These are phyloP conservation scores for Malus hybrid DNA, from an alignment of 331 rosid genomes.

Conservation along the genomic window DNA sequence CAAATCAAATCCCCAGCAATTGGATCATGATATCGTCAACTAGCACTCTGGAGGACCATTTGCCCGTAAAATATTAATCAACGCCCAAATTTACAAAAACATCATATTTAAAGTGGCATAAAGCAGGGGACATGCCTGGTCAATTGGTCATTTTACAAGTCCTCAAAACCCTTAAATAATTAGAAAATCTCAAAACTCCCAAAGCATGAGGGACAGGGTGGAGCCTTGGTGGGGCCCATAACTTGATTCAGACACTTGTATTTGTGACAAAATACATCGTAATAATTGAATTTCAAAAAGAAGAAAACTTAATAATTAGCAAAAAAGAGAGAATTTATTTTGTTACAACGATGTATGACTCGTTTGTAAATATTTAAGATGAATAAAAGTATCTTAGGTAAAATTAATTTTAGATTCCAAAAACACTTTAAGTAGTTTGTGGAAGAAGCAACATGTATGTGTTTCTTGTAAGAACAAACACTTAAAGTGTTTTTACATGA, in stretches of 20 bases:
- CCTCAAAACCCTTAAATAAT: slow-evolving; percentile 6
- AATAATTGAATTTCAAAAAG: slow-evolving; percentile 21
- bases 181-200: slow-evolving; percentile 4
- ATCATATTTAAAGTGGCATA: background rate
- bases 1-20: background rate
- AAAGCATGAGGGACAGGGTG: slow-evolving; percentile 32
- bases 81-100: background rate
- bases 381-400: too few species aligned
- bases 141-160: background rate
- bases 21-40: slow-evolving; percentile 11
- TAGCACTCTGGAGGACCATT: slow-evolving; percentile 12
- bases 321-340: too few species aligned
- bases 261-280: slow-evolving; percentile 27
- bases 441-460: too few species aligned
- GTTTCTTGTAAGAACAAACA: too few species aligned
- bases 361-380: too few species aligned
- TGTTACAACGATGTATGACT: too few species aligned
- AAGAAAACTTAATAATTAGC: background rate
- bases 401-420: too few species aligned
- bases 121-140: background rate
- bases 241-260: slow-evolving; percentile 30
- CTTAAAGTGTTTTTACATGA: too few species aligned
- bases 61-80: slow-evolving; percentile 1
- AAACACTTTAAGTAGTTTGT: too few species aligned
- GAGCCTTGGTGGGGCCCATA: slow-evolving; percentile 18